These are phyloP conservation scores for Arachis monticola DNA, from an alignment of 331 rosid genomes.

Conservation along the genomic window DNA sequence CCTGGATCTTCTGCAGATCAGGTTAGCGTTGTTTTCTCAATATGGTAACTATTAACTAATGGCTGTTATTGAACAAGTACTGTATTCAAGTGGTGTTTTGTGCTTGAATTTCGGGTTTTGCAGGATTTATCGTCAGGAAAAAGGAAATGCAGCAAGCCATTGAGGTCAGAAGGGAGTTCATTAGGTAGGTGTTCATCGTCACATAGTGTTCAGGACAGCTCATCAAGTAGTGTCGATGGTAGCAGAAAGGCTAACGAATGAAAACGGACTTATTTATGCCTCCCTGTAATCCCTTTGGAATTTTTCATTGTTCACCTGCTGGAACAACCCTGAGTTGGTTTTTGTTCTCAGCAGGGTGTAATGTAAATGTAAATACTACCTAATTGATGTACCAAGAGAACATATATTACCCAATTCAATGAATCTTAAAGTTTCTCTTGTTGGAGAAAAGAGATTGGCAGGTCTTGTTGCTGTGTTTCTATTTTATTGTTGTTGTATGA, in stretches of 20 bases:
- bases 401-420: constrained; percentile 23
- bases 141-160: constrained; percentile 53
- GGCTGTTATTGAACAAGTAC: constrained; percentile 13
- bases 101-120: constrained; percentile 27
- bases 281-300: constrained; percentile 4
- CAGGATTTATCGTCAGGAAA: constrained; percentile 68
- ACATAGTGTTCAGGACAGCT: constrained; percentile 72
- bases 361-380: constrained; percentile 2
- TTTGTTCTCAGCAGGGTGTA: constrained; percentile 27
- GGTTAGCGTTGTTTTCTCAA: constrained; percentile 48
- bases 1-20: constrained; percentile 82
- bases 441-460: constrained; percentile 7
- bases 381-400: not conserved
- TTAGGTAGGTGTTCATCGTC: constrained; percentile 78
- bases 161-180: constrained; percentile 61
- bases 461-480: constrained; percentile 23
- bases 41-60: constrained; percentile 15
- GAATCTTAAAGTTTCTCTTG: constrained; percentile 6
- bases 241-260: constrained; percentile 58
- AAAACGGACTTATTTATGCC: constrained; percentile 36
- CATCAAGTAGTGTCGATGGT: constrained; percentile 61
- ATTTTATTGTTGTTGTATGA: constrained; percentile 31
- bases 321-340: constrained; percentile 32
- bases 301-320: constrained; percentile 29
- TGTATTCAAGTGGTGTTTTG: constrained; percentile 20